Percentiles rank a stretch among this genome's conserved stretches.
phyloP scores from a whole-genome alignment of 1,284 basidiomycete species.

The Leccinum fuscescens region DNA sequence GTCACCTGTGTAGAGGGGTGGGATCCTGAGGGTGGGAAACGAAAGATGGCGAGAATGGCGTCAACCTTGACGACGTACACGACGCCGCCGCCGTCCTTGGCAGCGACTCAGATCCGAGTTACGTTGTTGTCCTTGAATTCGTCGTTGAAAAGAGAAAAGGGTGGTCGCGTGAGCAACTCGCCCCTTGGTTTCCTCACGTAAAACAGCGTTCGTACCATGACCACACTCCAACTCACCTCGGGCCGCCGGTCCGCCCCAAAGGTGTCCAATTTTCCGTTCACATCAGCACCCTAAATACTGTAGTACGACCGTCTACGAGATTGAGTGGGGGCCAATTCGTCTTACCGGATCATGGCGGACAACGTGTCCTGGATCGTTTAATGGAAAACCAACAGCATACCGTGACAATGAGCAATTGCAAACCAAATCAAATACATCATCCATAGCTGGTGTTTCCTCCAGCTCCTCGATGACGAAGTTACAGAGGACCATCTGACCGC shows the following conservation, averaged over 20 bases:
- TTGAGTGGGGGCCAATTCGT: conserved; percentile 57
- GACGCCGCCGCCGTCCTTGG: too few relatives aligned
- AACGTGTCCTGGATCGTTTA: conserved; percentile 53
- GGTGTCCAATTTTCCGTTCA: conserved; percentile 42
- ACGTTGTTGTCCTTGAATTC: too few relatives aligned
- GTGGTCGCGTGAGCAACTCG: too few relatives aligned
- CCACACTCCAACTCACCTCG: too few relatives aligned
- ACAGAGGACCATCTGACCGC: conserved; percentile 19
- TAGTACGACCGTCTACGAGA: conserved; percentile 52
- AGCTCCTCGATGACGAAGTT: conserved; percentile 27
- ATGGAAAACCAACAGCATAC: conserved; percentile 1
- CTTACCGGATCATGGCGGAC: conserved; percentile 64
- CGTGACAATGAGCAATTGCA: conserved; percentile 15
- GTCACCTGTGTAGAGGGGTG: too few relatives aligned
- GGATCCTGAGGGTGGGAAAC: too few relatives aligned
- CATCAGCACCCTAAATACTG: conserved; percentile 40
- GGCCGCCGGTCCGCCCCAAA: not conserved
- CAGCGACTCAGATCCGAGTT: too few relatives aligned
- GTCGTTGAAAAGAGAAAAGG: too few relatives aligned
- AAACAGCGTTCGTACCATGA: too few relatives aligned
- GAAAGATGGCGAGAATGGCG: too few relatives aligned
- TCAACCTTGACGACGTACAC: too few relatives aligned
- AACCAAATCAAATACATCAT: conserved; percentile 33
- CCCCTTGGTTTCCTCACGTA: too few relatives aligned
- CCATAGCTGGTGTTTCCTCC: conserved; percentile 14